A percentile compares a stretch with the other conserved stretches of the same genome.
Conservation (phyloP, 352 stramenopile genomes). For the Globisporangium nunn region DNA sequence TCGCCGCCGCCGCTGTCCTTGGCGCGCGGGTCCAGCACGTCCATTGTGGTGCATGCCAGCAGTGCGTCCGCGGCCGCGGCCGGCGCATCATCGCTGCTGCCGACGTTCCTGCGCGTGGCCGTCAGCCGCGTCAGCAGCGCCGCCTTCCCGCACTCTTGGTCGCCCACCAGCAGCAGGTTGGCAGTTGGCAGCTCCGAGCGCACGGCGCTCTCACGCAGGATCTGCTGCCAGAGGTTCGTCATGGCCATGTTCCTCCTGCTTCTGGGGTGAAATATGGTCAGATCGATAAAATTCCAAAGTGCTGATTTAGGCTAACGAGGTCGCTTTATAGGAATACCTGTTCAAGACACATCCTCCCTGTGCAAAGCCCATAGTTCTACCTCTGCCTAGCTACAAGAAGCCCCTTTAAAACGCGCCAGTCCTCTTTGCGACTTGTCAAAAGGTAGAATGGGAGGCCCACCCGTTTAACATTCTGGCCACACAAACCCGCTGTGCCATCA, state of each 20-base stretch:
- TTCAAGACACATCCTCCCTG: no score
- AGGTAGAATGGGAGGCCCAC: no score
- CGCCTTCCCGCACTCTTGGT: constrained; percentile 67
- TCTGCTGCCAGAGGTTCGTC: constrained; percentile 77
- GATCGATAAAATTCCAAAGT: no score
- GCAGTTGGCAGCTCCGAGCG: constrained; percentile 58
- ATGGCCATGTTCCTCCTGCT: background rate
- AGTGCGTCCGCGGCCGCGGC: constrained; percentile 27
- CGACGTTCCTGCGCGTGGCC: background rate
- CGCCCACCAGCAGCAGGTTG: constrained; percentile 66
- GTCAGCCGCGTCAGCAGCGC: constrained; percentile 50
- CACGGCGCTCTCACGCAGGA: constrained; percentile 77
- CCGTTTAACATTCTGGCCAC: no score
- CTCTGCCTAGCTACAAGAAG: no score
- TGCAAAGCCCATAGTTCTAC: no score
- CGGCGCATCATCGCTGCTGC: constrained; percentile 22
- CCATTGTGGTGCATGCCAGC: constrained; percentile 52
- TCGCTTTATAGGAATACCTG: no score
- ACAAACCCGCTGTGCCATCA: no score
- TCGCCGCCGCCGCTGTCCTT: constrained; percentile 38
- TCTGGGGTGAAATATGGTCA: no score
- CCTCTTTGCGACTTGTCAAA: no score
- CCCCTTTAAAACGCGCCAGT: no score
- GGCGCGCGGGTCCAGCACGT: constrained; percentile 58
- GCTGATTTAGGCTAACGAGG: no score